These are phyloP conservation scores for Kluyveromyces wickerhamii DNA, from an alignment of 805 yeast genomes.

Conservation along the genomic window DNA sequence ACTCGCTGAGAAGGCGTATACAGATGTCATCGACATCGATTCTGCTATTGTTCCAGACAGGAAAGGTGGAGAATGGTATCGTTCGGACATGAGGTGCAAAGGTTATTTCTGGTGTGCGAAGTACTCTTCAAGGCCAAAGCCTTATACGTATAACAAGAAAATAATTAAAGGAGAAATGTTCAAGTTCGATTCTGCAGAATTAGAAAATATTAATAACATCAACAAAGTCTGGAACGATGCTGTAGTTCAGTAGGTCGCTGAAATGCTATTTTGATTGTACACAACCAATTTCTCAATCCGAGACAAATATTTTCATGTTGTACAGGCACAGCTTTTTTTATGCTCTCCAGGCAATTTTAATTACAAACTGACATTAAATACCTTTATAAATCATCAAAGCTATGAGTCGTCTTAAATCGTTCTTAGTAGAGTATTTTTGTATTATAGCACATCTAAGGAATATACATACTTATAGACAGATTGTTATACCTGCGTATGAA, in stretches of 20 bases:
- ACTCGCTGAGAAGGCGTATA: constrained; percentile 8
- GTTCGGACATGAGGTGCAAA: constrained; percentile 8
- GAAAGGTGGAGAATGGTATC: constrained; percentile 8
- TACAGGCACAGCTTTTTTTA: too few species aligned
- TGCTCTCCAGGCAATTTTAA: too few species aligned
- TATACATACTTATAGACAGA: neutral
- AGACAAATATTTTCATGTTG: too few species aligned
- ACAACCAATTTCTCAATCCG: too few species aligned
- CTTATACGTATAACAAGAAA: constrained; percentile 9
- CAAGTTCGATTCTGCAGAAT: constrained; percentile 5
- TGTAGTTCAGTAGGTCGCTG: too few species aligned
- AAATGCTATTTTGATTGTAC: too few species aligned
- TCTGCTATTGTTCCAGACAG: constrained; percentile 9
- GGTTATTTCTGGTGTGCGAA: constrained; percentile 12
- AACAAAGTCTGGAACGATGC: constrained; percentile 4
- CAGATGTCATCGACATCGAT: constrained; percentile 5
- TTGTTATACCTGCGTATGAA: too few species aligned
- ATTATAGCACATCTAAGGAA: neutral
- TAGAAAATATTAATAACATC: neutral
- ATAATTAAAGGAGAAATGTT: constrained; percentile 7
- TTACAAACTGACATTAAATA: too few species aligned
- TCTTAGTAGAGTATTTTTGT: neutral
- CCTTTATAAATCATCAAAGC: too few species aligned
- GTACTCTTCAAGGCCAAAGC: constrained; percentile 8
- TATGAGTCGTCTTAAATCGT: too few species aligned